Conservation (phyloP, 331 rosid genomes). For the Arachis monticola region DNA sequence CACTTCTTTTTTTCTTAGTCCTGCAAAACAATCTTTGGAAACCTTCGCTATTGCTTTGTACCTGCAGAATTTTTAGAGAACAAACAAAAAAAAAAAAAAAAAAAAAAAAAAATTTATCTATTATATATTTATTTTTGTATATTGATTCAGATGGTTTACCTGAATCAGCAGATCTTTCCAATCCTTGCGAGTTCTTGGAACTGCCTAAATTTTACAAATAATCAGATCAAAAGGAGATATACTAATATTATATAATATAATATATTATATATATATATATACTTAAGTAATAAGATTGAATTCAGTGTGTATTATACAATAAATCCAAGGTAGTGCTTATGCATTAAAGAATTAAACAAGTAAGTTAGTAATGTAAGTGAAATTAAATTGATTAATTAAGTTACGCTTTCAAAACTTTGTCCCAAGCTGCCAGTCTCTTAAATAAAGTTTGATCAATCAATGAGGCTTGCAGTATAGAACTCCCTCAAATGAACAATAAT, state of each 20-base stretch:
- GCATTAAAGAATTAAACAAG: constrained; percentile 4
- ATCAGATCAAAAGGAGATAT: constrained; percentile 1
- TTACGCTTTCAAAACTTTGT: constrained; percentile 87
- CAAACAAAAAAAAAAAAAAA: background rate
- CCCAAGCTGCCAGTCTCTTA: constrained; percentile 95
- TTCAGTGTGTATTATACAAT: too few relatives aligned
- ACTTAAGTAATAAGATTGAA: too few relatives aligned
- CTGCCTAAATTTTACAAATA: constrained; percentile 44
- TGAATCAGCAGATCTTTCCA: constrained; percentile 59
- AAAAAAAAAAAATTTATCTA: background rate
- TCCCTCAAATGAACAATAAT: too few relatives aligned
- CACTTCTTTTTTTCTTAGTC: constrained; percentile 77
- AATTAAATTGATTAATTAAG: too few relatives aligned
- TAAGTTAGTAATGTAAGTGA: too few relatives aligned
- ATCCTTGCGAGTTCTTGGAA: constrained; percentile 61
- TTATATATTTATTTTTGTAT: constrained; percentile 17
- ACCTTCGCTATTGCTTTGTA: constrained; percentile 58
- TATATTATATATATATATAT: too few relatives aligned
- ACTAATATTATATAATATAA: too few relatives aligned
- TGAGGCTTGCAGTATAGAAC: constrained; percentile 92
- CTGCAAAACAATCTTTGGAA: constrained; percentile 75
- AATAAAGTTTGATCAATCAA: constrained; percentile 87
- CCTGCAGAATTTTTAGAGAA: constrained; percentile 46
- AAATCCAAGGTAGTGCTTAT: constrained; percentile 25
- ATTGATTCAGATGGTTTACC: constrained; percentile 42